Base-by-base conservation (phyloP, 306 rosid genomes). In the Prunus padus region DNA sequence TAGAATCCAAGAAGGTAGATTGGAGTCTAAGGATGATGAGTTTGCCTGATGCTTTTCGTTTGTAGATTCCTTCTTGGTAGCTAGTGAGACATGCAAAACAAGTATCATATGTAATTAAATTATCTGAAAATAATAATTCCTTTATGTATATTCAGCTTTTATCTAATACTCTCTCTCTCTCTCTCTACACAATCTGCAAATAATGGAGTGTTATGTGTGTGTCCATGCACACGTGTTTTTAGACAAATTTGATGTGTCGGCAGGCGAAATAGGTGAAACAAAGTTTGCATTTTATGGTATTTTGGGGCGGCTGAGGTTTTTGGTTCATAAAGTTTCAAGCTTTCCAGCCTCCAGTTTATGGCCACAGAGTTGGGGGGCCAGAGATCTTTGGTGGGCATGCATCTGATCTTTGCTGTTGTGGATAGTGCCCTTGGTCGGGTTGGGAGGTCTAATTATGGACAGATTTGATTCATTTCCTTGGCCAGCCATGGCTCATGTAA, bases 241-340 rank as follows among this genome's bases (percentile, higher is more conserved):
- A 4, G 66, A 40, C n/a, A 19, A 11, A 44, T 49, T 50, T n/a
- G 23, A 26, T 65, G 88, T 86, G 97, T 91, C 92, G 89, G 97
- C 86, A 83, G 86, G 74, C 18, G 18, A 78, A 79, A 65, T 23
- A 76, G 45, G 57, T 31, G 65, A 74, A 80, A 60, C 79, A 75
- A 75, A 54, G 37, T 26, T 22, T 3, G 50, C 72, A 28, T 50
- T 19, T 44, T 30, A 11, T 25, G 74, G 59, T 37, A 45, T 45
- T 9, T 16, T 44, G 68, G 1, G 73, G 84, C 71, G 78, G 78
- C 77, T 79, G 77, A 77, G 82, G 65, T 33, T 73, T 60, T 23
- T 40, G 69, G 82, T 67, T 69, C 84, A 65, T 81, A 50, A 46
- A 16, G 42, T 45, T 42, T 50, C 44, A 19, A 50, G 20, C 69